Evolutionary conservation across 1,284 basidiomycete species (phyloP).

Genomic region (Neolentinus lepideus): DNA sequence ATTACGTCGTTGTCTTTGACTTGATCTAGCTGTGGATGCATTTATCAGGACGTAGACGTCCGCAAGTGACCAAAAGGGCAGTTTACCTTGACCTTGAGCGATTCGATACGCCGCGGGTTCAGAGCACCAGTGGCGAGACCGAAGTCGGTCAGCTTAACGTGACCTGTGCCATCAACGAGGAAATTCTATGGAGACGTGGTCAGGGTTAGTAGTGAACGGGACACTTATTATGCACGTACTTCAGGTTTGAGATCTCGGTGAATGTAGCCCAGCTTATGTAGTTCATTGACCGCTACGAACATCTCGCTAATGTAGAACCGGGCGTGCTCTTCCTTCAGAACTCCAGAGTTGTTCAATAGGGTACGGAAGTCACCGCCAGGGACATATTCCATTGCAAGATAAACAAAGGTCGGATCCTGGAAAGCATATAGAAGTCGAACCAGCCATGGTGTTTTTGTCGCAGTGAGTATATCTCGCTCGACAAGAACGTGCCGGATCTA

Average conservation of each 20-base stretch:
- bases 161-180: slow-evolving; percentile 90
- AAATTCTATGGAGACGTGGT: slow-evolving; percentile 69
- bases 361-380: slow-evolving; percentile 96
- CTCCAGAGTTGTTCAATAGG: slow-evolving; percentile 91
- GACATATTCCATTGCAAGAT: slow-evolving; percentile 98
- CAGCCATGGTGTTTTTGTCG: slow-evolving; percentile 94
- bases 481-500: slow-evolving; percentile 91
- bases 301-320: slow-evolving; percentile 94
- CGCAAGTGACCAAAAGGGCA: background rate
- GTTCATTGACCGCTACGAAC: slow-evolving; percentile 86
- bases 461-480: slow-evolving; percentile 94
- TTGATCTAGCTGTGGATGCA: slow-evolving; percentile 71
- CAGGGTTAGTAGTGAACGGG: background rate
- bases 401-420: slow-evolving; percentile 85
- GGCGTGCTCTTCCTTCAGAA: slow-evolving; percentile 93
- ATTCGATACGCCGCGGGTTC: slow-evolving; percentile 94
- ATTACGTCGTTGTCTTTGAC: slow-evolving; percentile 93
- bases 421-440: slow-evolving; percentile 91
- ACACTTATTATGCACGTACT: slow-evolving; percentile 34
- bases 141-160: slow-evolving; percentile 99
- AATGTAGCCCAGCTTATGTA: slow-evolving; percentile 94
- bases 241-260: slow-evolving; percentile 98
- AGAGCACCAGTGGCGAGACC: slow-evolving; percentile 95
- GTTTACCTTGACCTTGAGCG: slow-evolving; percentile 81
- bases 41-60: background rate